Evolutionary conservation across 257 asterid genomes (phyloP).

Genomic region (Anisodus tanguticus): DNA sequence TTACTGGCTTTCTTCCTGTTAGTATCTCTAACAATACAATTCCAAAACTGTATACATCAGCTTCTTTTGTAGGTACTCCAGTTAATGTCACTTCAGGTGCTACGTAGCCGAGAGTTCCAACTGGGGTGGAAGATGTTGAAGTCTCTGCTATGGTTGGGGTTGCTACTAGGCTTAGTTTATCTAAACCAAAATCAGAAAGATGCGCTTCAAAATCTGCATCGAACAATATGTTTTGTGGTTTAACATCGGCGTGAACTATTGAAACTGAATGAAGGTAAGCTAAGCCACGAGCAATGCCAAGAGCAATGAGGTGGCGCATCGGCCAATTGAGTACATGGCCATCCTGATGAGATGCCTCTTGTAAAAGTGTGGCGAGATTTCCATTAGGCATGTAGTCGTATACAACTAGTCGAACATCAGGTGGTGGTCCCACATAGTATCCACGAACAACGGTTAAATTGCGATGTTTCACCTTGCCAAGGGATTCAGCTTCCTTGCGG

Average conservation of each 20-base stretch:
- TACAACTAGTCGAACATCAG: conserved; percentile 57
- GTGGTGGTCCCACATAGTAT: conserved; percentile 65
- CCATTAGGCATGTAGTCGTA: conserved; percentile 86
- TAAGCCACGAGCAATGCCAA: conserved; percentile 69
- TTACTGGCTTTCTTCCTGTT: conserved; percentile 70
- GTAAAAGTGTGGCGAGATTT: conserved; percentile 66
- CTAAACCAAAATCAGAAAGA: conserved; percentile 66
- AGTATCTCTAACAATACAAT: conserved; percentile 67
- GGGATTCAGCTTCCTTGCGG: conserved; percentile 67
- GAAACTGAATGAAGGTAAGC: conserved; percentile 61
- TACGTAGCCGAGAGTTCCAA: conserved; percentile 64
- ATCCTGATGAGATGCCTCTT: conserved; percentile 79
- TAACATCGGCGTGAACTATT: conserved; percentile 65
- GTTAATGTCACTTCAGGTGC: conserved; percentile 62
- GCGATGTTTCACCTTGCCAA: conserved; percentile 70
- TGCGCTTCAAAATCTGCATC: conserved; percentile 90
- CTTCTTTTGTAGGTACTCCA: conserved; percentile 50
- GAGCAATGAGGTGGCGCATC: conserved; percentile 75
- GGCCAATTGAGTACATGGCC: conserved; percentile 84
- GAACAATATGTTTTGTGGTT: conserved; percentile 69
- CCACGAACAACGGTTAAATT: conserved; percentile 75
- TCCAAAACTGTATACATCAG: conserved; percentile 77
- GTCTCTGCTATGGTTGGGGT: conserved; percentile 45
- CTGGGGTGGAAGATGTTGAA: conserved; percentile 52
- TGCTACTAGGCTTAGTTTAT: conserved; percentile 50